Percentiles rank a stretch among this genome's conserved stretches.
These are phyloP conservation scores for Penicillium sp. DNA, from an alignment of 2,329 filamentous ascomycete genomes.

Conservation along the genomic window DNA sequence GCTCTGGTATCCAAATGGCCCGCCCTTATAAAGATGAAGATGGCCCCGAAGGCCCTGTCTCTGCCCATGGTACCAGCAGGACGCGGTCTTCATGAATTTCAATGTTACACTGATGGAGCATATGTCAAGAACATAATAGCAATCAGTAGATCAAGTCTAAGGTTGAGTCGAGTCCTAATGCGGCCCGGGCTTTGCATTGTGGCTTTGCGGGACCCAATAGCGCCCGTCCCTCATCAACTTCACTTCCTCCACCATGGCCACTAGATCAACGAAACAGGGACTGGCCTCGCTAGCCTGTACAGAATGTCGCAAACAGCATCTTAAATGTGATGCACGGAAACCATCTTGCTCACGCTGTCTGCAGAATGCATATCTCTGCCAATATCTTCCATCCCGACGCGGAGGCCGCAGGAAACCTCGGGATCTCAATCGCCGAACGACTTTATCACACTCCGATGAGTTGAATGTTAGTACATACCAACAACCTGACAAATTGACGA, in stretches of 20 bases:
- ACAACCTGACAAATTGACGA: not conserved
- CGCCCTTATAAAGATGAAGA: slow-evolving; percentile 1
- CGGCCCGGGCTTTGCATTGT: not conserved
- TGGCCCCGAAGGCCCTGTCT: not conserved
- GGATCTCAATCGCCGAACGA: slow-evolving; percentile 14
- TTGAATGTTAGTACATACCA: slow-evolving; percentile 9
- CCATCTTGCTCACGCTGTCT: slow-evolving; percentile 63
- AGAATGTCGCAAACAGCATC: slow-evolving; percentile 54
- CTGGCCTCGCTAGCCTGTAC: slow-evolving; percentile 42
- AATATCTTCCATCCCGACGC: slow-evolving; percentile 67
- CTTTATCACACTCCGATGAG: slow-evolving; percentile 8
- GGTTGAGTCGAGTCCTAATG: not conserved
- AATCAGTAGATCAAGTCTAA: not conserved
- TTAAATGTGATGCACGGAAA: slow-evolving; percentile 66
- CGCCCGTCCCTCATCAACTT: not conserved
- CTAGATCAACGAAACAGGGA: slow-evolving; percentile 22
- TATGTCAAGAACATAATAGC: not conserved
- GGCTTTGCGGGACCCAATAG: not conserved
- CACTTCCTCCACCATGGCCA: slow-evolving; percentile 11
- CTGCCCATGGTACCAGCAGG: not conserved
- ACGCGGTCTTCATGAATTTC: not conserved
- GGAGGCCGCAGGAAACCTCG: slow-evolving; percentile 46
- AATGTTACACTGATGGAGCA: not conserved
- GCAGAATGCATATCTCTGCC: slow-evolving; percentile 55
- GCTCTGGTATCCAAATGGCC: not conserved